phyloP scores from a whole-genome alignment of 169 alveolate genomes.

The Eimeria tenella region DNA sequence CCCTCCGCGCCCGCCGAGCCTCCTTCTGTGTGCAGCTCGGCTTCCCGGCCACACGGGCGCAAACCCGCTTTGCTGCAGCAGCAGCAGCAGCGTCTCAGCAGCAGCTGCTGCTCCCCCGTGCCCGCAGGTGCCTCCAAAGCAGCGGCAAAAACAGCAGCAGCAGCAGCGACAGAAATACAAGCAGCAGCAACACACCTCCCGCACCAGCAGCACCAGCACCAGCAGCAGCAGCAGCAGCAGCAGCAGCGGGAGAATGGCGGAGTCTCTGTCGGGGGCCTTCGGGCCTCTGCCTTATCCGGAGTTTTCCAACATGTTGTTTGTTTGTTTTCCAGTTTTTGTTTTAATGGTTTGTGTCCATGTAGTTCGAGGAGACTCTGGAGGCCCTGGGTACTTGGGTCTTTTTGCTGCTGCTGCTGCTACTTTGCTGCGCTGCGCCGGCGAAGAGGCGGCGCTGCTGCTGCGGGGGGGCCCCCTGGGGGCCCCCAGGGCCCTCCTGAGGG shows the following conservation, averaged over 20 bases:
- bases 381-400: neutral
- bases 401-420: neutral
- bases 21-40: no score
- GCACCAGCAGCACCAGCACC: no score
- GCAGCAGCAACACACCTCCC: no score
- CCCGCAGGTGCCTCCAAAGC: no score
- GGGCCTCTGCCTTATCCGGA: conserved; percentile 18
- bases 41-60: no score
- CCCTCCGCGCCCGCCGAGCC: no score
- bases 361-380: neutral
- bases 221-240: no score
- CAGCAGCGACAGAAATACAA: no score
- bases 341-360: neutral
- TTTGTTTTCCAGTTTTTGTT: neutral
- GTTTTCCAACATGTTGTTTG: neutral
- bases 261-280: neutral
- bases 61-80: no score
- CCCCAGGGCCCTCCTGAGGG: neutral
- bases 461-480: neutral
- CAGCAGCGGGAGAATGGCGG: neutral
- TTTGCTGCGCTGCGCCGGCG: neutral
- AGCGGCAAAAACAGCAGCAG: no score
- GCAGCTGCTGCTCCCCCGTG: no score
- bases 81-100: no score
- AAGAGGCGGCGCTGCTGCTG: neutral